phyloP scores from a whole-genome alignment of 2,329 filamentous ascomycete species.

The Plenodomus lindquistii region DNA sequence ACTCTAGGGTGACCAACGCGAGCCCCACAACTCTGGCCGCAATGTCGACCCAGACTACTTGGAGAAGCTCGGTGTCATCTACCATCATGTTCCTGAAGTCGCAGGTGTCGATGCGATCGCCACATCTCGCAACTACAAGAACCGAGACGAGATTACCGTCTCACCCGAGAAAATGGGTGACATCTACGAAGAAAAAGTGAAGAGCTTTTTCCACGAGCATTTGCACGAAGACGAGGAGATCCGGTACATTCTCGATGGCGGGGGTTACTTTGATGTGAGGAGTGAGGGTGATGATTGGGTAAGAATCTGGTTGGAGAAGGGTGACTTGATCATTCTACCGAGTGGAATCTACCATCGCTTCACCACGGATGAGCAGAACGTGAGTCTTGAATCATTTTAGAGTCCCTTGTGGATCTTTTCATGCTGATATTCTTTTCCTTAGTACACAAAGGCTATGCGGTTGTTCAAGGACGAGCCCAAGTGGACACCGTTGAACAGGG shows the following conservation, averaged over 20 bases:
- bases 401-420: not conserved
- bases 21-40: slow-evolving; percentile 83
- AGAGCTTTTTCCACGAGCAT: slow-evolving; percentile 92
- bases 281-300: slow-evolving; percentile 86
- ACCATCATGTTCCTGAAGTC: slow-evolving; percentile 69
- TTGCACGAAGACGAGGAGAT: slow-evolving; percentile 99
- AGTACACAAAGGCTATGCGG: slow-evolving; percentile 96
- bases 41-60: slow-evolving; percentile 68
- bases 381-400: slow-evolving; percentile 54
- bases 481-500: slow-evolving; percentile 92
- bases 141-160: slow-evolving; percentile 90
- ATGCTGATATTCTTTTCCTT: slow-evolving; percentile 19
- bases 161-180: slow-evolving; percentile 84
- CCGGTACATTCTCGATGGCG: slow-evolving; percentile 84
- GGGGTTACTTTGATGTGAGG: slow-evolving; percentile 92
- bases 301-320: slow-evolving; percentile 79
- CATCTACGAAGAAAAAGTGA: slow-evolving; percentile 90
- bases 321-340: slow-evolving; percentile 89
- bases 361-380: slow-evolving; percentile 89
- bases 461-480: slow-evolving; percentile 98
- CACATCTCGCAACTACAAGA: slow-evolving; percentile 78
- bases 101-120: slow-evolving; percentile 74
- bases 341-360: slow-evolving; percentile 97
- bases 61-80: slow-evolving; percentile 75
- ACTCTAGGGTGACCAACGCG: slow-evolving; percentile 84